Evolutionary conservation across 106 monocot species (phyloP).

Genomic region (Acorus gramineus): DNA sequence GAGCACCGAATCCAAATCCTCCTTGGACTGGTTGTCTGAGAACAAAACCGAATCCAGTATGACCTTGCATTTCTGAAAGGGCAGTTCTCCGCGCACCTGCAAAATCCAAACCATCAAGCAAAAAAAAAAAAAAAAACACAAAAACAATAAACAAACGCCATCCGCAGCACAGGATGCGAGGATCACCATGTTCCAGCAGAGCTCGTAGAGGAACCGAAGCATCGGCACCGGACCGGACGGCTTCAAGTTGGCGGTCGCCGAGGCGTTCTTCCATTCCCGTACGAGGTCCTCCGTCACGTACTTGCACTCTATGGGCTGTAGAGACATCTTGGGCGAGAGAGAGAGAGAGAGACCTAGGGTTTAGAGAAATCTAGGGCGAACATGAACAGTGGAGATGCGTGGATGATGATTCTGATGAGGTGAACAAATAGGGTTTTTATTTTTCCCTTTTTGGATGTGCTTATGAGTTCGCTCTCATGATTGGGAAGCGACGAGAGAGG

Average conservation of each 20-base stretch:
- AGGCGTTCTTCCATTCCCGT: conserved; percentile 46
- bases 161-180: not conserved
- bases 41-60: conserved; percentile 73
- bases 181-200: conserved; percentile 81
- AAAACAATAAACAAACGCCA: not conserved
- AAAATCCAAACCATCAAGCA: not conserved
- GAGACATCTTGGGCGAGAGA: conserved; percentile 11
- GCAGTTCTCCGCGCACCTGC: conserved; percentile 75
- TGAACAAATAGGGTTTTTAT: too few species aligned
- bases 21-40: conserved; percentile 15
- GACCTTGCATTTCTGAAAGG: conserved; percentile 56
- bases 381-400: too few species aligned
- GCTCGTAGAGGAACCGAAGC: conserved; percentile 67
- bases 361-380: not conserved
- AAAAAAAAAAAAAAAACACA: conserved; percentile 1
- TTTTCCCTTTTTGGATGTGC: too few species aligned
- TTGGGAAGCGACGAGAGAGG: too few species aligned
- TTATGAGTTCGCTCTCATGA: too few species aligned
- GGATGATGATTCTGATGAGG: too few species aligned
- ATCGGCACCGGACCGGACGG: conserved; percentile 48
- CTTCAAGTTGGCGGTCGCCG: conserved; percentile 18
- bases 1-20: conserved; percentile 54
- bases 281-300: conserved; percentile 48
- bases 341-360: not conserved
- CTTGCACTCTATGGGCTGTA: conserved; percentile 46